Conservation (phyloP, 352 stramenopile genomes). For the Chloridella minuta region DNA sequence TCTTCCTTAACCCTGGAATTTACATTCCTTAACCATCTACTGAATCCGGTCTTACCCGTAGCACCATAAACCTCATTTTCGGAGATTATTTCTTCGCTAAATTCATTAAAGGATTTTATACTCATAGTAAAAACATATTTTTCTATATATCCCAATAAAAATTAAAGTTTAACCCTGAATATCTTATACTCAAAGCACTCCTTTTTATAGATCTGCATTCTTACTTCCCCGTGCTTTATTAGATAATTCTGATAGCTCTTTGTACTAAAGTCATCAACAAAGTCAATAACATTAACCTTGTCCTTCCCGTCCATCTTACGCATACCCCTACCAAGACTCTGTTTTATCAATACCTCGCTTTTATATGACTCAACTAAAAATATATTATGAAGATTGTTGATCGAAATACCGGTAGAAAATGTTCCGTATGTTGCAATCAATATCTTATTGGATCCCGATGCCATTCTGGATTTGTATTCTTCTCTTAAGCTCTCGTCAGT, state of each 20-base stretch:
- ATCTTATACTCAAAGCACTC: neutral
- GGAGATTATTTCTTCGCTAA: too few species aligned
- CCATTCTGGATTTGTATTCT: neutral
- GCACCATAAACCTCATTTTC: too few species aligned
- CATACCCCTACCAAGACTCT: neutral
- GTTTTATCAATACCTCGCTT: neutral
- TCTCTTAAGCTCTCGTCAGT: neutral
- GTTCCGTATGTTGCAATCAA: neutral
- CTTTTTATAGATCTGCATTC: neutral
- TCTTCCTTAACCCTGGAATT: too few species aligned
- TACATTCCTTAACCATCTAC: too few species aligned
- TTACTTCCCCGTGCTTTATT: neutral
- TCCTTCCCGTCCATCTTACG: neutral
- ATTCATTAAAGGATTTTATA: too few species aligned
- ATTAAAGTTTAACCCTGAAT: neutral
- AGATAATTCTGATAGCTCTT: neutral
- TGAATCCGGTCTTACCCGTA: too few species aligned
- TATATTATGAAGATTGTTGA: neutral
- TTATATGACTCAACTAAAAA: neutral
- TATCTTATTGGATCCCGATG: neutral
- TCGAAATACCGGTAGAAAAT: neutral
- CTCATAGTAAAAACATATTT: too few species aligned
- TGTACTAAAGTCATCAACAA: neutral
- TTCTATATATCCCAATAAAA: neutral
- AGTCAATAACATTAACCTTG: neutral